These are phyloP conservation scores for Boletus smithii DNA, from an alignment of 1,284 basidiomycete species.

Conservation along the genomic window DNA sequence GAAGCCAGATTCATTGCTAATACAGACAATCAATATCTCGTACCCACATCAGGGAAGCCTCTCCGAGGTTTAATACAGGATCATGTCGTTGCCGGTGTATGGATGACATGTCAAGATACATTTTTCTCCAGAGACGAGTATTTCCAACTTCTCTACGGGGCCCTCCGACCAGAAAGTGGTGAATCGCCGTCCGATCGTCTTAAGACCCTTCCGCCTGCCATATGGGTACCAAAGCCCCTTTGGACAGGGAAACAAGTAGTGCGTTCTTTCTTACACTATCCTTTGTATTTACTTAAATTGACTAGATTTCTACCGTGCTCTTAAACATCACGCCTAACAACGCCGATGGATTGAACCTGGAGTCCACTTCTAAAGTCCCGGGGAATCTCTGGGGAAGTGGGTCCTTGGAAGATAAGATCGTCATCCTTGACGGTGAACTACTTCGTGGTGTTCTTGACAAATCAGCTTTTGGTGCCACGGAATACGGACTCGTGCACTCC, in stretches of 20 bases:
- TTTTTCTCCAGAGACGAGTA: slow-evolving; percentile 97
- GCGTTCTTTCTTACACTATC: slow-evolving; percentile 31
- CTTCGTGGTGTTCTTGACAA: slow-evolving; percentile 95
- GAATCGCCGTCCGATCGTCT: slow-evolving; percentile 68
- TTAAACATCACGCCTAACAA: slow-evolving; percentile 87
- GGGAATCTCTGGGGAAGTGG: slow-evolving; percentile 80
- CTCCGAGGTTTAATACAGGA: slow-evolving; percentile 98
- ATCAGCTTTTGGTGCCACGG: slow-evolving; percentile 93
- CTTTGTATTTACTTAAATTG: slow-evolving; percentile 2
- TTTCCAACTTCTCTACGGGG: slow-evolving; percentile 95
- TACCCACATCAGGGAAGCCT: slow-evolving; percentile 97
- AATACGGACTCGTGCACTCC: slow-evolving; percentile 96
- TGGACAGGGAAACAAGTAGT: slow-evolving; percentile 99
- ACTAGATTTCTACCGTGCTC: slow-evolving; percentile 86
- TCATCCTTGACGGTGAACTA: slow-evolving; percentile 92
- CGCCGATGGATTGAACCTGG: slow-evolving; percentile 82
- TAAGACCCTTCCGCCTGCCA: slow-evolving; percentile 83
- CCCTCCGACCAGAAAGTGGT: slow-evolving; percentile 86
- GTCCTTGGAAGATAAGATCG: slow-evolving; percentile 81
- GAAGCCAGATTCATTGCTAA: slow-evolving; percentile 95
- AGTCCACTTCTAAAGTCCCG: slow-evolving; percentile 84
- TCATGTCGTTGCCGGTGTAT: slow-evolving; percentile 97
- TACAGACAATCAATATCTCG: slow-evolving; percentile 98
- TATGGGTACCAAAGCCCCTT: slow-evolving; percentile 86
- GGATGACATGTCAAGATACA: slow-evolving; percentile 97